Evolutionary conservation across 192 early-diverging fungal species (phyloP), one percentile per base, ranked within the genome.

Genomic region (Coemansia sp.): DNA sequence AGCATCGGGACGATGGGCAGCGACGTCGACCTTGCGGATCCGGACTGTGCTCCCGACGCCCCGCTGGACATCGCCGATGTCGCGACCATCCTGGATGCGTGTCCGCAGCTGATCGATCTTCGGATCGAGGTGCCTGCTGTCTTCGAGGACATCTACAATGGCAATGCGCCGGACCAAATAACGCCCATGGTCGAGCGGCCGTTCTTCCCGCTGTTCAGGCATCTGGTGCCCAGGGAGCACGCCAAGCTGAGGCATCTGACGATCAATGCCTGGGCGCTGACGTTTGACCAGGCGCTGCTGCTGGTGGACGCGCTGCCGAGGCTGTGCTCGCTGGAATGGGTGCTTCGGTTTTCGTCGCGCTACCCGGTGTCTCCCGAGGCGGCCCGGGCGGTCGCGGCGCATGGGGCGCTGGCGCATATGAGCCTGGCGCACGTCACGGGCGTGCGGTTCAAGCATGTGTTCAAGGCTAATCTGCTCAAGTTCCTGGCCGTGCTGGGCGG

Each of bases 141-240:
- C 22, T 68, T 61, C 28, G 71, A 74, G 35, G 71, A 74, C 58
- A 50, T 54, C 61, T 74, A 64, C 51, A 74, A 67, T 35, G 52
- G 45, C 4, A 13, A 42, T 7, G 36, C 52, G 0, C 3, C 35
- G 0, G 49, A 62, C 18, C 29, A 51, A 6, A 23, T 60, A 6
- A 57, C 49, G 4, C 25, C 42, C n/a, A n/a, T n/a, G n/a, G 48
- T 36, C n/a, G 65, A 57, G 13, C 58, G 65, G 28, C 65, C 61
- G 22, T 64, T 60, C 24, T 55, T 48, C 29, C 56, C 61, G 3
- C 3, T 28, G 4, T 0, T 39, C 49, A 13, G 1, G 6, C 11
- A 39, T 13, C 52, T 60, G n/a, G 45, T 27, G 16, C 4, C 18
- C 16, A 8, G 4, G 0, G 13, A 20, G 7, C 71, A 62, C n/a